These are phyloP conservation scores for Arthrobotrys megalospora DNA, from an alignment of 2,329 filamentous ascomycete species.

Conservation along the genomic window DNA sequence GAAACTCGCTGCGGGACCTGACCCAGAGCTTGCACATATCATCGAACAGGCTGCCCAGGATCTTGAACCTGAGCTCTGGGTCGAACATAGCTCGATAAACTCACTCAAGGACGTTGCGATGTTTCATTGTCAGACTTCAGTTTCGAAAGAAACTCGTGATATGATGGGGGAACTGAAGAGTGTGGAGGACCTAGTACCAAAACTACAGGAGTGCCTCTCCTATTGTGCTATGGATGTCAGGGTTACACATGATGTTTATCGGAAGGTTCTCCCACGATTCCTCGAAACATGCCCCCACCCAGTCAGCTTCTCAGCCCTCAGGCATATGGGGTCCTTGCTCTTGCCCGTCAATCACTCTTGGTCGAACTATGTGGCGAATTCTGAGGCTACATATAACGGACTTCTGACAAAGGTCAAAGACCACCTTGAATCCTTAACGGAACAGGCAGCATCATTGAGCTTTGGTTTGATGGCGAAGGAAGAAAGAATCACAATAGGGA, in stretches of 20 bases:
- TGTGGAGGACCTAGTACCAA: conserved; percentile 71
- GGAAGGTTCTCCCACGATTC: conserved; percentile 92
- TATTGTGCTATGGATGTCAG: conserved; percentile 96
- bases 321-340: conserved; percentile 94
- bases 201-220: conserved; percentile 85
- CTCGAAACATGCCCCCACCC: conserved; percentile 92
- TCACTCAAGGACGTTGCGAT: conserved; percentile 95
- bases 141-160: conserved; percentile 90
- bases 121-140: conserved; percentile 91
- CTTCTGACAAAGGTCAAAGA: conserved; percentile 84
- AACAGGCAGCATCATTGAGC: conserved; percentile 75
- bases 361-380: conserved; percentile 85
- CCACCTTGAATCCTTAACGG: conserved; percentile 79
- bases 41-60: conserved; percentile 79
- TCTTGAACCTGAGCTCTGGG: conserved; percentile 95
- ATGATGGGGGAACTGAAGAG: conserved; percentile 85
- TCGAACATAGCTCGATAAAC: conserved; percentile 93
- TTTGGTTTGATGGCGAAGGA: conserved; percentile 27
- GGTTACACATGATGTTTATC: conserved; percentile 93
- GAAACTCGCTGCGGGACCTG: conserved; percentile 79
- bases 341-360: conserved; percentile 90
- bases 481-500: neutral
- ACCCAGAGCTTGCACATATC: conserved; percentile 76
- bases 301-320: conserved; percentile 93
- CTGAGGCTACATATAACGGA: conserved; percentile 85